These are phyloP conservation scores for Rhynchospora breviuscula DNA, from an alignment of 176 grass and related monocot genomes.

Conservation along the genomic window DNA sequence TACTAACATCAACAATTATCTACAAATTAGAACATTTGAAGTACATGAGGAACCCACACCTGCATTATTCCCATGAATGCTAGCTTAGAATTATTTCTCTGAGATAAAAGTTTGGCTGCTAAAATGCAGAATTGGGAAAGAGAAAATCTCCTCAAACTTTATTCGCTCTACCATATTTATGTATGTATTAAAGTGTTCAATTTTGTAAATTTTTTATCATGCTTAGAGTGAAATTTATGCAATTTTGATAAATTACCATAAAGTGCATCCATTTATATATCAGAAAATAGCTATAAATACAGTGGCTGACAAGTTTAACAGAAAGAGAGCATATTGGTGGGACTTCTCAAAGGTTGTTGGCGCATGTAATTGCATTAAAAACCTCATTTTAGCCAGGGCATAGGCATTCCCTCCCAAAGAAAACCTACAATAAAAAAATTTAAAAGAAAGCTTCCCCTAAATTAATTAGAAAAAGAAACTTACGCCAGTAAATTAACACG, in stretches of 20 bases:
- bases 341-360: neutral
- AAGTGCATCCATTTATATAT: neutral
- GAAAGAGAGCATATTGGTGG: neutral
- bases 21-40: neutral
- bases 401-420: no score
- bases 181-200: neutral
- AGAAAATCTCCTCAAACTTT: neutral
- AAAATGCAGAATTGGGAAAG: neutral
- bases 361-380: neutral
- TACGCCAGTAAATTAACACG: conserved; percentile 84
- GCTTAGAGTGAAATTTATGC: neutral
- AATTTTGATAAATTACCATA: neutral
- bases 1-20: neutral
- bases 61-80: neutral
- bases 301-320: neutral
- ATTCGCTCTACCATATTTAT: neutral
- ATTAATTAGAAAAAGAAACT: conserved; percentile 12
- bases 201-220: neutral
- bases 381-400: neutral
- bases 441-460: neutral
- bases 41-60: neutral
- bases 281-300: neutral
- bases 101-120: neutral
- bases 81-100: neutral
- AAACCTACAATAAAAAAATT: neutral